These are phyloP conservation scores for Sphaerulina populicola DNA, from an alignment of 2,329 filamentous ascomycete genomes.

Conservation along the genomic window DNA sequence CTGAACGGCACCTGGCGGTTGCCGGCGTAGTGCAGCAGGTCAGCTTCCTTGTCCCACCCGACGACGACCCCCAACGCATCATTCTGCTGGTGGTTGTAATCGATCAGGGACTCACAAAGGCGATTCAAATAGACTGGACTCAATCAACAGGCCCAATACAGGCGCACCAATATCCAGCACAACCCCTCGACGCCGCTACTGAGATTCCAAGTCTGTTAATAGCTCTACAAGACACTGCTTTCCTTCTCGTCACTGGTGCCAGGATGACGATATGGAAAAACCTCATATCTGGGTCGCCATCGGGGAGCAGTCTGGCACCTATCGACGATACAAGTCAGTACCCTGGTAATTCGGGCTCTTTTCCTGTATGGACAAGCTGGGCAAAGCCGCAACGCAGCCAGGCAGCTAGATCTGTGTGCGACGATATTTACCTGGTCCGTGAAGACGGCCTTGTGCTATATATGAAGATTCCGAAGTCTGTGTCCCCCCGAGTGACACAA, in stretches of 20 bases:
- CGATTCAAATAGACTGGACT: conserved; percentile 30
- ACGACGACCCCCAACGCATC: conserved; percentile 59
- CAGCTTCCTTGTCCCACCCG: conserved; percentile 69
- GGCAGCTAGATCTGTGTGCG: conserved; percentile 54
- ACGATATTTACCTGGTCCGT: conserved; percentile 75
- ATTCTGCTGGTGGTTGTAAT: conserved; percentile 62
- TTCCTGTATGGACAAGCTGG: conserved; percentile 66
- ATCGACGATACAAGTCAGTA: conserved; percentile 9
- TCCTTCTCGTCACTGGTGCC: conserved; percentile 35
- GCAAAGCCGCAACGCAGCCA: conserved; percentile 63
- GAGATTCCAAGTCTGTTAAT: conserved; percentile 35
- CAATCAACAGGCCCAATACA: conserved; percentile 15
- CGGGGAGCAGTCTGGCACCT: conserved; percentile 5
- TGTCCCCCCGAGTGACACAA: conserved; percentile 38
- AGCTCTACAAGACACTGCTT: conserved; percentile 36
- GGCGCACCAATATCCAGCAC: conserved; percentile 21
- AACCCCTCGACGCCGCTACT: conserved; percentile 21
- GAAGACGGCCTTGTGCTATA: conserved; percentile 78
- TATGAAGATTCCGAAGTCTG: conserved; percentile 43
- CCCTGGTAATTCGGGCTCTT: conserved; percentile 23
- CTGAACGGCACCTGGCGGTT: conserved; percentile 43
- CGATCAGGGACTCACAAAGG: conserved; percentile 38
- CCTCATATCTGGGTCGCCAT: conserved; percentile 36
- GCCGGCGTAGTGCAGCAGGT: conserved; percentile 74
- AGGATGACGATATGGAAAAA: conserved; percentile 35